Base-by-base conservation (phyloP, 1,284 basidiomycete genomes). In the Cutaneotrichosporon cavernicola region DNA sequence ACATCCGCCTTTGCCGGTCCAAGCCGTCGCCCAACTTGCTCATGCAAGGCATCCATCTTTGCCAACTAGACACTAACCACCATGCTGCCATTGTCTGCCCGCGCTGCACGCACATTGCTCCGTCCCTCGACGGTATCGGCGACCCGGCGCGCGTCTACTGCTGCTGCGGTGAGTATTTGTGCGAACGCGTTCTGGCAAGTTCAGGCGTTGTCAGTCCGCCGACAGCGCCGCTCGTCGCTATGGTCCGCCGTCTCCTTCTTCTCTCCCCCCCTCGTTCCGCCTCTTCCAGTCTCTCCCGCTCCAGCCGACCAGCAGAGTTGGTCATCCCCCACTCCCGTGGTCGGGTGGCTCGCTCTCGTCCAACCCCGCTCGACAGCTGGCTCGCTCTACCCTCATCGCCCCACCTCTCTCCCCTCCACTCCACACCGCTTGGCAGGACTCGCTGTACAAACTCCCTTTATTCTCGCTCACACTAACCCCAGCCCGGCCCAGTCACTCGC, bases 61-160 rank as follows among this genome's bases (percentile, higher is more conserved):
- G 22, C 5, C 26, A 26, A 26, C 26, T 7, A 30, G 21, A 51
- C 22, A 26, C 11, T 22, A 30, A 31, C 21, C 60, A 59, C 30
- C 53, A 66, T 63, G 62, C 59, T 59, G 18, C 51, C 64, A 40
- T 65, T 65, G 60, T 59, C 52, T 26, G 26, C 26, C 26, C 26
- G 26, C 38, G 32, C 60, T 18, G 31, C 56, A 14, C 16, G 64
- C 40, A 22, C 64, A 56, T 58, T 62, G 60, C 34, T 61, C 14
- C 57, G 50, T 18, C 51, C 43, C n/a, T 34, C n/a, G 10, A n/a
- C 26, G 50, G n/a, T 21, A 30, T 4, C 36, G 3, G 40, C 59
- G 16, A 21, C 31, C 10, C 56, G 64, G 21, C 40, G 56, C 22
- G 65, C 65, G 9, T 66, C 65, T 4, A 58, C 59, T 5, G 53